Base-by-base conservation (phyloP, 2,329 filamentous ascomycete species). In the Paraconiothyrium brasiliense region DNA sequence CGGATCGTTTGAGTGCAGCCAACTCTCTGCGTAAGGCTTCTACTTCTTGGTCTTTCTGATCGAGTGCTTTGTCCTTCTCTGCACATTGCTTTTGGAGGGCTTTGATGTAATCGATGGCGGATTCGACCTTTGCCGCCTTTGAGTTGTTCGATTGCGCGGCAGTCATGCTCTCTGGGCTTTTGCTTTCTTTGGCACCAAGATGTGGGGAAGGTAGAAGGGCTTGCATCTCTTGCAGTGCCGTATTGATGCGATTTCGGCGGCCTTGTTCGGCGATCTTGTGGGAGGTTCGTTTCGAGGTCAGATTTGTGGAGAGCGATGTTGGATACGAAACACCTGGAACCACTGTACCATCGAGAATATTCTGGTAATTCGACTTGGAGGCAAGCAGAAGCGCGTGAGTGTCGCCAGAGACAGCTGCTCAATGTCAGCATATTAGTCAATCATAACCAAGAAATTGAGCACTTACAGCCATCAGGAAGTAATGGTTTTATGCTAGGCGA, bases 251-350 rank as follows among this genome's bases (percentile, higher is more conserved):
- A 76, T 99, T 98, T 61, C 95, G 86, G 51, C 95, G 89, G 7
- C 95, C 95, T 81, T 99, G 95, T 80, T 99, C 95, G 20, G 95
- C 95, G 67, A 99, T 92, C 80, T 99, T 99, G 82, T 99, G 95
- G 47, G 93, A 97, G 1, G 95, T 98, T 57, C 94, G 90, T 82
- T 99, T 99, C 3, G 93, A 97, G 0, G 94, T 97, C 30, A 99
- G 83, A 67, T 97, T 97, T 24, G 94, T 96, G 7, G 94, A 97
- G 46, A 99, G 84, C 55, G 94, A 92, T 69, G 92, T 93, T 0
- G 94, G 94, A 70, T 97, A 98, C 1, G 91, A 91, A 13, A 97
- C 91, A 13, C 94, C 94, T 0, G 94, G 94, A 0, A 97, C 88
- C 59, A 90, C 90, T 54, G 93, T 98, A 52, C 95, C 95, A 76